phyloP scores from a whole-genome alignment of 495 filamentous ascomycete genomes.

The Annulohypoxylon nitens region DNA sequence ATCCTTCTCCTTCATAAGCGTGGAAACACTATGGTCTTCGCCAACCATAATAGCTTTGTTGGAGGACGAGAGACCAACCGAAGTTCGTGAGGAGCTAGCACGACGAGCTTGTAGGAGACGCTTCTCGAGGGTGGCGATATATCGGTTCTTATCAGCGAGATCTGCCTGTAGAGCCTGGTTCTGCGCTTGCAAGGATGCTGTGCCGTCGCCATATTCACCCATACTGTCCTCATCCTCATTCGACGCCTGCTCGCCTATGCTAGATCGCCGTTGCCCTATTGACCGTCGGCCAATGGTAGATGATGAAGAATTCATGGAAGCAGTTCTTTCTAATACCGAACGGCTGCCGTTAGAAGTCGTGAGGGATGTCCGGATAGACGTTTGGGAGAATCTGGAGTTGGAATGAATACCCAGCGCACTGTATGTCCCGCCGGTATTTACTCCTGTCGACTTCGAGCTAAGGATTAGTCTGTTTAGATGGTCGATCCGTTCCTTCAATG shows the following conservation, averaged over 20 bases:
- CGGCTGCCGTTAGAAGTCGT: conserved; percentile 75
- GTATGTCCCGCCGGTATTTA: conserved; percentile 80
- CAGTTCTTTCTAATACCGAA: conserved; percentile 69
- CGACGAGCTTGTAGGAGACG: conserved; percentile 91
- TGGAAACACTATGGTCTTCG: conserved; percentile 75
- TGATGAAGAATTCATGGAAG: conserved; percentile 73
- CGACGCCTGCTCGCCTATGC: conserved; percentile 54
- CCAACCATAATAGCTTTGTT: conserved; percentile 71
- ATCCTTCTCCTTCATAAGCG: conserved; percentile 87
- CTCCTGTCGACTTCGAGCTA: conserved; percentile 93
- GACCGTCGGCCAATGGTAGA: conserved; percentile 68
- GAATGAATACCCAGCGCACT: conserved; percentile 79
- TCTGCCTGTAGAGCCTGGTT: conserved; percentile 92
- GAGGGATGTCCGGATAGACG: conserved; percentile 74
- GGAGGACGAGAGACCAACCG: conserved; percentile 70
- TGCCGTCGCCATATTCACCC: conserved; percentile 88
- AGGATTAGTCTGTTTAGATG: conserved; percentile 96
- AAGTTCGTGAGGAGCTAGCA: conserved; percentile 88
- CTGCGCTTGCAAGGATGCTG: conserved; percentile 82
- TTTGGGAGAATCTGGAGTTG: conserved; percentile 69
- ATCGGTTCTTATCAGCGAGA: conserved; percentile 93
- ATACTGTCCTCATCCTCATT: conserved; percentile 79
- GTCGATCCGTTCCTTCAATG: conserved; percentile 96
- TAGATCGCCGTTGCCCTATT: conserved; percentile 59
- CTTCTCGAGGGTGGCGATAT: conserved; percentile 93